phyloP scores from a whole-genome alignment of 169 alveolate species.

The Neospora caninum region DNA sequence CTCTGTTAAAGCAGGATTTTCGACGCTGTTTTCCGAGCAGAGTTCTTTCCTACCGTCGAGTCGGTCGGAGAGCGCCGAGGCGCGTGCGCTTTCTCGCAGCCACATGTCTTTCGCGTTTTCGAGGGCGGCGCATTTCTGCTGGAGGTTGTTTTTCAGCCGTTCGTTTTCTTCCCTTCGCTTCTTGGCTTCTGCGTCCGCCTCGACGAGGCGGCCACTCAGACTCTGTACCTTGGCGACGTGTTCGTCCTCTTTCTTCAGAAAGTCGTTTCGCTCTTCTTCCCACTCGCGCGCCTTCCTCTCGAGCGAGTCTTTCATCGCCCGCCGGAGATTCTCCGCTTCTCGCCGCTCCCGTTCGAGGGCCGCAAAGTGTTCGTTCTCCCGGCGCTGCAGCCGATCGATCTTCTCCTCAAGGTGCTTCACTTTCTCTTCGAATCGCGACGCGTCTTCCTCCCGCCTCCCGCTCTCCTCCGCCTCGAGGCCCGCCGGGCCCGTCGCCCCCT shows the following conservation, averaged over 20 bases:
- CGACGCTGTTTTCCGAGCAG: too few relatives aligned
- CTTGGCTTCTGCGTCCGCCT: slow-evolving; percentile 37
- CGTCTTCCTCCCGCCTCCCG: not conserved
- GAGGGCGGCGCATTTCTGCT: slow-evolving; percentile 24
- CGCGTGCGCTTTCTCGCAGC: slow-evolving; percentile 63
- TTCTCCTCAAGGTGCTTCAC: not conserved
- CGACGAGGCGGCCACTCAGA: slow-evolving; percentile 56
- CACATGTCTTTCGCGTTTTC: slow-evolving; percentile 67
- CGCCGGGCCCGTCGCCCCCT: not conserved
- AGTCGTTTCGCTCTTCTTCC: not conserved
- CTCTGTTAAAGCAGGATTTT: too few relatives aligned
- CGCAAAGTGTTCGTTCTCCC: slow-evolving; percentile 33
- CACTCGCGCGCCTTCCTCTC: not conserved
- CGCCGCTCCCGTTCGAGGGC: not conserved
- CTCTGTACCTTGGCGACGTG: slow-evolving; percentile 47
- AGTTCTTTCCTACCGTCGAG: slow-evolving; percentile 36
- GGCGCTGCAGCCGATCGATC: not conserved
- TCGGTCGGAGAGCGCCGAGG: slow-evolving; percentile 60
- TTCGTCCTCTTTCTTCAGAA: not conserved
- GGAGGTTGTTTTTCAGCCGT: slow-evolving; percentile 38
- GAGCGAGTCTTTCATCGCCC: not conserved
- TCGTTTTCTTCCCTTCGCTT: slow-evolving; percentile 42
- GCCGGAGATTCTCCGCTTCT: not conserved
- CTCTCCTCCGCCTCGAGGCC: not conserved
- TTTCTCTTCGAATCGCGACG: not conserved